phyloP scores from a whole-genome alignment of 116 monocot species.

The Trichopus zeylanicus region DNA sequence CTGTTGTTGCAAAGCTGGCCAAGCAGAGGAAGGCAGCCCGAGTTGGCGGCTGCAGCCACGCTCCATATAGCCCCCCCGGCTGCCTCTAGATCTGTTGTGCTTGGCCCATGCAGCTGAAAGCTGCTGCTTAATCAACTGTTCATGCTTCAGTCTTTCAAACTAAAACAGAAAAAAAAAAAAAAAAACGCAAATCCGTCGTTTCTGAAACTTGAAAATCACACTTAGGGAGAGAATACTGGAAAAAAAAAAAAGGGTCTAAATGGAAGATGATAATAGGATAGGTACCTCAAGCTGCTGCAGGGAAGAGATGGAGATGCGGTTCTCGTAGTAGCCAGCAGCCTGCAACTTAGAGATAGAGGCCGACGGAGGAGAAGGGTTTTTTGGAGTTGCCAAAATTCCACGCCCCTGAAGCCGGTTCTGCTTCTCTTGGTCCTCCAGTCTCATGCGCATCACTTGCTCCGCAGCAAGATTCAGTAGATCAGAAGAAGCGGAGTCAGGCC shows the following conservation, averaged over 20 bases:
- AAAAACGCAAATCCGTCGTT: no score
- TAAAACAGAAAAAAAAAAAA: no score
- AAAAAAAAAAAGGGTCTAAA: neutral
- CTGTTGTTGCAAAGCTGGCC: slow-evolving; percentile 25
- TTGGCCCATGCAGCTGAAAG: slow-evolving; percentile 21
- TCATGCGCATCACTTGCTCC: slow-evolving; percentile 26
- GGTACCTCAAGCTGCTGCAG: slow-evolving; percentile 38
- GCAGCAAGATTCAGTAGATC: slow-evolving; percentile 30
- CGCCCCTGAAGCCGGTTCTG: neutral
- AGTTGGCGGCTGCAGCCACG: slow-evolving; percentile 3
- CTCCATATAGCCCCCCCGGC: no score
- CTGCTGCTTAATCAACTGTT: slow-evolving; percentile 35
- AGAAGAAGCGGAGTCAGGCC: slow-evolving; percentile 10
- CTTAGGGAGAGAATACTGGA: neutral
- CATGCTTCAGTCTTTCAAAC: slow-evolving; percentile 51
- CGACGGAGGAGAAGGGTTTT: neutral
- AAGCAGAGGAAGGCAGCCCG: slow-evolving; percentile 19
- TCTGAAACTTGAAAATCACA: no score
- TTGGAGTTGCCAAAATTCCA: slow-evolving; percentile 7
- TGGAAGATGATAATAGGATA: neutral
- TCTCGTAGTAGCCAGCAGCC: neutral
- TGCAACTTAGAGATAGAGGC: neutral
- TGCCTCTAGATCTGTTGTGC: slow-evolving; percentile 1
- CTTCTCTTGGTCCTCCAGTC: neutral
- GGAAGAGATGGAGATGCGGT: slow-evolving; percentile 1